Evolutionary conservation across 1,139 yeast species (phyloP).

Genomic region (Saccharomyces pastorianus): DNA sequence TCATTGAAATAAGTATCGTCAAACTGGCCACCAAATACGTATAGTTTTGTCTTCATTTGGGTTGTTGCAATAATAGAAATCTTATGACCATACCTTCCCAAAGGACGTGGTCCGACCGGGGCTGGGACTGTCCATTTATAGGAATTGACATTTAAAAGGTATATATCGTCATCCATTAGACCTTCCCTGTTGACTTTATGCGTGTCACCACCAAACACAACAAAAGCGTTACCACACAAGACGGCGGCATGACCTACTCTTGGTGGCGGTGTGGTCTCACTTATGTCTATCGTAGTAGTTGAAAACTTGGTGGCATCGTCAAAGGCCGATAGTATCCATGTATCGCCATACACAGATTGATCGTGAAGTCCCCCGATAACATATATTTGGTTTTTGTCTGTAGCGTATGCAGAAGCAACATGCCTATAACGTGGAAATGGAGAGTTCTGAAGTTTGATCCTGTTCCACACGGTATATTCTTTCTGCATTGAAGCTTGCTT

Average conservation of each 20-base stretch:
- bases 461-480: slow-evolving; percentile 58
- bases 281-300: slow-evolving; percentile 60
- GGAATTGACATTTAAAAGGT: slow-evolving; percentile 82
- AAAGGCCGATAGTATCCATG: slow-evolving; percentile 67
- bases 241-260: slow-evolving; percentile 95
- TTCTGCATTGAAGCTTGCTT: slow-evolving; percentile 9
- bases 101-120: slow-evolving; percentile 75
- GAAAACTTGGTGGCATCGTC: slow-evolving; percentile 37
- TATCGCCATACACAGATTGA: slow-evolving; percentile 86
- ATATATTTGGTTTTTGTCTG: slow-evolving; percentile 76
- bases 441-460: slow-evolving; percentile 59
- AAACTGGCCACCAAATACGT: slow-evolving; percentile 90
- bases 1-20: slow-evolving; percentile 85
- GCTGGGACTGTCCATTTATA: slow-evolving; percentile 85
- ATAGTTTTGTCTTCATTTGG: slow-evolving; percentile 63
- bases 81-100: slow-evolving; percentile 92
- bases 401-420: slow-evolving; percentile 66
- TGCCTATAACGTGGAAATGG: slow-evolving; percentile 96
- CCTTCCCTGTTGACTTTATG: slow-evolving; percentile 72
- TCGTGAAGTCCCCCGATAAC: slow-evolving; percentile 95
- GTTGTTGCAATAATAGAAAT: slow-evolving; percentile 52
- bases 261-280: slow-evolving; percentile 80
- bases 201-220: slow-evolving; percentile 95
- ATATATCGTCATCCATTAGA: slow-evolving; percentile 78
- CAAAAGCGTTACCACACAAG: slow-evolving; percentile 89